These are phyloP conservation scores for Penicillium verrucosum DNA, from an alignment of 2,329 filamentous ascomycete species.

Conservation along the genomic window DNA sequence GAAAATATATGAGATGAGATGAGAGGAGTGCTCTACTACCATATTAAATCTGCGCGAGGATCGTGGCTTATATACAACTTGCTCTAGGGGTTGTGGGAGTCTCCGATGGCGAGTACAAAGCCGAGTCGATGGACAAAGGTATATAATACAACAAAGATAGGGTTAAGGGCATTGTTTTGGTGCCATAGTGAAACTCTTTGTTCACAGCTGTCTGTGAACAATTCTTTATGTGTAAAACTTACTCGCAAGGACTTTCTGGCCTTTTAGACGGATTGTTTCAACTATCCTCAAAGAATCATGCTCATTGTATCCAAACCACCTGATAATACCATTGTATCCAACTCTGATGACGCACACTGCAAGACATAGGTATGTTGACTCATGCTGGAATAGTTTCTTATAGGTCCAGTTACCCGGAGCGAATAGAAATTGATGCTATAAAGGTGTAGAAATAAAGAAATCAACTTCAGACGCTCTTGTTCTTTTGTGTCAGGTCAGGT, in stretches of 20 bases:
- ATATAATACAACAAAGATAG: not conserved
- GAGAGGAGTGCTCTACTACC: not conserved
- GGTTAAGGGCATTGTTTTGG: not conserved
- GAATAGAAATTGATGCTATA: not conserved
- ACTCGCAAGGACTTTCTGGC: not conserved
- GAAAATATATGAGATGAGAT: not conserved
- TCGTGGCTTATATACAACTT: not conserved
- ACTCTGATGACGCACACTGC: not conserved
- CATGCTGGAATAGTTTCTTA: not conserved
- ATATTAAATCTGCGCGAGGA: not conserved
- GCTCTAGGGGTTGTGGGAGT: not conserved
- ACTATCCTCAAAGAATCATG: not conserved
- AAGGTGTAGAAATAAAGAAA: not conserved
- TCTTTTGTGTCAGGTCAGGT: not conserved
- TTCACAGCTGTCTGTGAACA: not conserved
- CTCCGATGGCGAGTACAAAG: not conserved
- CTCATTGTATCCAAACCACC: not conserved
- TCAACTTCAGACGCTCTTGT: not conserved
- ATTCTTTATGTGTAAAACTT: not conserved
- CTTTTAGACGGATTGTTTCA: not conserved
- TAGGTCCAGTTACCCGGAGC: not conserved
- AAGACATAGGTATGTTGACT: not conserved
- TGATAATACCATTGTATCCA: not conserved
- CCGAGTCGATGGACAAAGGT: constrained; percentile 3
- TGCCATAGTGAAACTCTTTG: not conserved